Base-by-base conservation (phyloP, 2,329 filamentous ascomycete species). In the Botrytis fabae region DNA sequence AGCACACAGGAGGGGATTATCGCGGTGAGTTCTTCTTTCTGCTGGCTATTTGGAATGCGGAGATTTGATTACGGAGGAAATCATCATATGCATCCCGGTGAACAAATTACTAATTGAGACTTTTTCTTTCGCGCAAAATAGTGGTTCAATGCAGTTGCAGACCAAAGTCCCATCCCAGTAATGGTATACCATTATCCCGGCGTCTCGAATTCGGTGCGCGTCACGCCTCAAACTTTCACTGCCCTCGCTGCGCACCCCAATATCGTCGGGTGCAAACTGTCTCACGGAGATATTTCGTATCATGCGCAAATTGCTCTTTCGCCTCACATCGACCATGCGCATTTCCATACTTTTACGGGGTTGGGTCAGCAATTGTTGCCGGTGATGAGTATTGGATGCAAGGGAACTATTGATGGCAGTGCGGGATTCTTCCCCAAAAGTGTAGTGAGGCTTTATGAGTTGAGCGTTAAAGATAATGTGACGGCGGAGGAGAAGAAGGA, bases 261-360 rank as follows among this genome's bases (percentile, higher is more conserved):
- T 78, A 91, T 92, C 73, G 89, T 91, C 6, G 90, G 90, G 69
- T 90, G 88, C 82, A 92, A 92, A 82, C 86, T 92, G 77, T 91
- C 89, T 0, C 90, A 92, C 80, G 89, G 89, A 69, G 88, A 91
- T 79, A 85, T 91, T 64, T 90, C 89, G n/a, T 85, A 87, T 77
- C 89, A 91, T 79, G 84, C 86, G 7, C 87, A 91, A 79, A 86
- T 91, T 73, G 88, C 87, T 6, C 84, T 86, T 6, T 87, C 86
- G 77, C 89, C 89, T 0, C 79, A 83, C 65, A 90, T 92, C 78
- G 87, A 91, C 80, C 85, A 88, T 77, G 78, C 81, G 2, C 82
- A 85, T 64, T 92, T 92, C 82, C 85, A 84, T 76, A 86, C 88
- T 44, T 92, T 88, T 82, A 90, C 88, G 5, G 90, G 90, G 0